A percentile compares a stretch with the other conserved stretches of the same genome.
These are phyloP conservation scores for Sesbania bispinosa DNA, from an alignment of 306 rosid species.

Conservation along the genomic window DNA sequence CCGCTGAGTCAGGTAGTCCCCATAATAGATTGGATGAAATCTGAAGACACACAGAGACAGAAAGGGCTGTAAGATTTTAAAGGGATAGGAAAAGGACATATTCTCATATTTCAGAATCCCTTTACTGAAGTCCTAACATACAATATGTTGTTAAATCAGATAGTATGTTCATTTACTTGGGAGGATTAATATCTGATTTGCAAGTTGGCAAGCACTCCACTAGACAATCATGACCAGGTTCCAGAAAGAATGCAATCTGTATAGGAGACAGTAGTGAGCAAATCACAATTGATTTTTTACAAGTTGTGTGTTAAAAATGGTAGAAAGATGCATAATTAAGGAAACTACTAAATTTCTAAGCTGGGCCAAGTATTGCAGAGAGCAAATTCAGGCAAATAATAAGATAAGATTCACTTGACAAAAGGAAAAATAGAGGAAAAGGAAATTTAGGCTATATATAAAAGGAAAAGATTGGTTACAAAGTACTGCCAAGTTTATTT, in stretches of 20 bases:
- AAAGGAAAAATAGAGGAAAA: neutral
- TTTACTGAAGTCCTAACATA: neutral
- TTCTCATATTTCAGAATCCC: neutral
- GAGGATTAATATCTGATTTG: slow-evolving; percentile 74
- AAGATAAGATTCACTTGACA: neutral
- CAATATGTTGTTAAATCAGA: slow-evolving; percentile 4
- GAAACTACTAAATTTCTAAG: neutral
- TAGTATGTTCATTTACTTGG: slow-evolving; percentile 57
- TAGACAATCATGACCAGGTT: slow-evolving; percentile 79
- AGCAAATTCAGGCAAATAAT: neutral
- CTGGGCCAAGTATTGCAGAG: neutral
- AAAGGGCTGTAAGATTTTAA: neutral
- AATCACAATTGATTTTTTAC: neutral
- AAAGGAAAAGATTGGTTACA: too few relatives aligned
- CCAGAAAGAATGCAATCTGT: slow-evolving; percentile 87
- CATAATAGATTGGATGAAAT: slow-evolving; percentile 67
- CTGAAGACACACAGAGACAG: slow-evolving; percentile 32
- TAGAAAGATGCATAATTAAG: neutral
- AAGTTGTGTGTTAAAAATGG: neutral
- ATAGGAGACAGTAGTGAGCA: neutral
- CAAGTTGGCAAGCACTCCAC: slow-evolving; percentile 90
- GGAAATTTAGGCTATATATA: neutral
- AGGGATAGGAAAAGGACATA: neutral
- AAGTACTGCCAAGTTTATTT: neutral
- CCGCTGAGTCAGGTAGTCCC: slow-evolving; percentile 58